Evolutionary conservation across 768 basidiomycete species (phyloP), one percentile per base, ranked within the genome.

Genomic region (Trametes cinnabarina): DNA sequence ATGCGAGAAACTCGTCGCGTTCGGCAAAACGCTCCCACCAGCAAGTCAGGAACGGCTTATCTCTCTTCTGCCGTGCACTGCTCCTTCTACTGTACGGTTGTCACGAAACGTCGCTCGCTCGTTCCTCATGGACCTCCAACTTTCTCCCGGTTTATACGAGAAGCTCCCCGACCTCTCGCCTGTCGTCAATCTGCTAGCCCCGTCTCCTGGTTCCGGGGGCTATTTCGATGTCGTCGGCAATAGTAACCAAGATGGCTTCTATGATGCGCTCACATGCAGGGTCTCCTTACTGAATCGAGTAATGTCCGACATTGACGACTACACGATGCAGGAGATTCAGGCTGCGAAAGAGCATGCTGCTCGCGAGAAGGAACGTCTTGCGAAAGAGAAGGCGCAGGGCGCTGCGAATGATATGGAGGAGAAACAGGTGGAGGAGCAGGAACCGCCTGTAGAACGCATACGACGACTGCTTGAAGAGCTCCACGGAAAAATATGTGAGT

Each of bases 401-500:
- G 9, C 76, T 77, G 39, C 53, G n/a, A 39, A 53, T 10, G 57
- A 52, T 9, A 43, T 52, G 20, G 32, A 47, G 23, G 32, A 51
- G 25, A 47, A 43, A 7, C 43, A 47, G 30, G 30, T 7, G 30
- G 12, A 6, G 30, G 30, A 30, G 51, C 51, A 12, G 43, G 58
- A 28, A 11, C 17, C 47, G 23, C 58, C 14, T 19, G 72, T 90
- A 6, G 78, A 83, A 60, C 69, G 76, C 37, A 69, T 88, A n/a
- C 73, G 75, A 41, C 64, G 59, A 15, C 73, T 73, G 9, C 71
- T 90, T 12, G 82, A 86, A 35, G 64, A 64, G 11, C 63, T 88
- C 9, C 86, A 87, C 65, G 77, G 79, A 14, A 79, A 76, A 50
- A 90, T 90, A 52, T 76, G 89, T 90, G 52, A 55, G 85, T 74